A percentile compares a stretch with the other conserved stretches of the same genome.
Evolutionary conservation across 1,284 basidiomycete species (phyloP).

Genomic region (Ceratobasidium sp.): DNA sequence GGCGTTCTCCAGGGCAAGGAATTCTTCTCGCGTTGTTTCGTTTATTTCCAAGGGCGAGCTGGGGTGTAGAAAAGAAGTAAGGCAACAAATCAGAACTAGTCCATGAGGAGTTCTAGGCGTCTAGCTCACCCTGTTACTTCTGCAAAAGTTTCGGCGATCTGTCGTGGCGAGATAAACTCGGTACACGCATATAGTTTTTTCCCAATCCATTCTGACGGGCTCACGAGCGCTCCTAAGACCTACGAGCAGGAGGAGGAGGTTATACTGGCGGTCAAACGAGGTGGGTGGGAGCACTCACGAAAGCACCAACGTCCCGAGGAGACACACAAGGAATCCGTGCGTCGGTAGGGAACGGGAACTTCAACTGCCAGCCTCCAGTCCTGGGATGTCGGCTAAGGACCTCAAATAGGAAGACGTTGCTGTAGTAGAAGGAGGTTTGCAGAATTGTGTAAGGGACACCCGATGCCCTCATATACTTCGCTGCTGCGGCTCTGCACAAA

Average conservation of each 20-base stretch:
- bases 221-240: neutral
- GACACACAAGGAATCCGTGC: constrained; percentile 23
- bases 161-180: neutral
- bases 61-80: neutral
- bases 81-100: neutral
- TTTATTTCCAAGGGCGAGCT: neutral
- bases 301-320: constrained; percentile 1
- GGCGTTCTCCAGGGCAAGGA: neutral
- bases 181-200: neutral
- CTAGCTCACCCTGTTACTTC: constrained; percentile 3
- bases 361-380: constrained; percentile 28
- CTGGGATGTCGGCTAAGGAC: constrained; percentile 6
- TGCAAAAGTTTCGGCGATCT: neutral
- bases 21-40: constrained; percentile 1
- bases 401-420: constrained; percentile 24
- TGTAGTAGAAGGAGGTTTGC: constrained; percentile 18
- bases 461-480: constrained; percentile 7
- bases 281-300: neutral
- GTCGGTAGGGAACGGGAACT: constrained; percentile 32
- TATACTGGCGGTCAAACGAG: neutral
- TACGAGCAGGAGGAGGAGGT: neutral
- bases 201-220: constrained; percentile 5
- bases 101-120: too few species aligned
- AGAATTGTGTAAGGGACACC: constrained; percentile 19
- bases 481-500: constrained; percentile 6